Percentiles rank a stretch among this genome's conserved stretches.
These are phyloP conservation scores for Ganoderma sp. DNA, from an alignment of 1,284 basidiomycete species.

Conservation along the genomic window DNA sequence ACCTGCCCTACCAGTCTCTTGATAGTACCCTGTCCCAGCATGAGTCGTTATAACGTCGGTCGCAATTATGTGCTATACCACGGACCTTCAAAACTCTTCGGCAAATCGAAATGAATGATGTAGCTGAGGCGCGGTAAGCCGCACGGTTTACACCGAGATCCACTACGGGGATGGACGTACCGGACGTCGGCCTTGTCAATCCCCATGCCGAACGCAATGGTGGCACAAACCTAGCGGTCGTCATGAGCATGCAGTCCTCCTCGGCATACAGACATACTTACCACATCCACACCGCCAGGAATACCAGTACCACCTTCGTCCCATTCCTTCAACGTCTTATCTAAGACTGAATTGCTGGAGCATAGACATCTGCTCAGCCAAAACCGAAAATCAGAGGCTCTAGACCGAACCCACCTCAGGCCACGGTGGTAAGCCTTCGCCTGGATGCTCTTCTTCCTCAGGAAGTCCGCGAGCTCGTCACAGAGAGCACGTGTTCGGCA, in stretches of 20 bases:
- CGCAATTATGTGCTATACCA: neutral
- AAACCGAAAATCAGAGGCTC: neutral
- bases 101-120: slow-evolving; percentile 80
- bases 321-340: slow-evolving; percentile 70
- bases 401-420: slow-evolving; percentile 53
- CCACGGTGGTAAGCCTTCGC: slow-evolving; percentile 81
- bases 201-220: slow-evolving; percentile 88
- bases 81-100: slow-evolving; percentile 83
- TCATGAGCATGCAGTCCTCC: neutral
- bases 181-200: slow-evolving; percentile 87
- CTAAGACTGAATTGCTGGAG: slow-evolving; percentile 54
- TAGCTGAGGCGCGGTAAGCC: slow-evolving; percentile 51
- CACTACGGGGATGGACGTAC: slow-evolving; percentile 44
- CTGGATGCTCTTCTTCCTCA: slow-evolving; percentile 69
- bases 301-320: slow-evolving; percentile 56
- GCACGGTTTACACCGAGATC: neutral
- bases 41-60: neutral
- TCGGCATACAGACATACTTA: slow-evolving; percentile 40
- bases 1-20: slow-evolving; percentile 87
- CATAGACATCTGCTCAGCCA: neutral
- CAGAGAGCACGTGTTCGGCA: slow-evolving; percentile 73
- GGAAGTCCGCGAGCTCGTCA: slow-evolving; percentile 66
- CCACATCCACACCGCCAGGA: slow-evolving; percentile 61
- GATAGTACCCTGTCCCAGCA: slow-evolving; percentile 72
- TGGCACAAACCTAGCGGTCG: slow-evolving; percentile 55